Base-by-base conservation (phyloP, 257 asterid species). In the Solanum commersonii region DNA sequence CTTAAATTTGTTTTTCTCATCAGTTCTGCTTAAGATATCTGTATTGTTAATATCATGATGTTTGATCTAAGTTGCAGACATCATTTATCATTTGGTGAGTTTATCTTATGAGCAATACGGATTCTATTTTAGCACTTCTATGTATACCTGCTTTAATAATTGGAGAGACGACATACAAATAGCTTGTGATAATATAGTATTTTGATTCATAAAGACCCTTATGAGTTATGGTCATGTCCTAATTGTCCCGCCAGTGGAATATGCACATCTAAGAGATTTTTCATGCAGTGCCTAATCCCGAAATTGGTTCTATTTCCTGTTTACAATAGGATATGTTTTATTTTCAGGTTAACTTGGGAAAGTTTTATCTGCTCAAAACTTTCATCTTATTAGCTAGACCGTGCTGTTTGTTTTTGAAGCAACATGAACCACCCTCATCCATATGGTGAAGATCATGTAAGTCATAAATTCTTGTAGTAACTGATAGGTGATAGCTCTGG, bases 361-460 rank as follows among this genome's bases (percentile, higher is more conserved):
- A 78, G 37, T 78, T 78, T 78, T 27, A 27, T 78, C 63, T 15
- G 25, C 25, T 78, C 37, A 42, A 77, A n/a, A 78, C 9, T 35
- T 73, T 73, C 82, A 78, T 42, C 84, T 25, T 42, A 78, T 78
- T 78, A 25, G 63, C 63, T 42, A 25, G 84, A 11, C n/a, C 23
- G 16, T 35, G 83, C 83, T 74, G 29, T 74, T 74, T 74, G 16
- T 74, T 74, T 46, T 27, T 42, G 84, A 25, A 79, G 40, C 85
- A 81, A 35, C 87, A 96, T 96, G 98, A 95, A 92, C 88, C 94
- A 88, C 86, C 95, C 88, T 15, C 84, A 44, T 79, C 65, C 84
- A 23, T 88, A 90, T 12, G 92, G 94, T 79, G 95, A 90, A 71
- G 91, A 92, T 88, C 94, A 93, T 83, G 99, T 96, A 93, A 91